Evolutionary conservation across 2,329 filamentous ascomycete species (phyloP).

Genomic region (Diaporthe sp.): DNA sequence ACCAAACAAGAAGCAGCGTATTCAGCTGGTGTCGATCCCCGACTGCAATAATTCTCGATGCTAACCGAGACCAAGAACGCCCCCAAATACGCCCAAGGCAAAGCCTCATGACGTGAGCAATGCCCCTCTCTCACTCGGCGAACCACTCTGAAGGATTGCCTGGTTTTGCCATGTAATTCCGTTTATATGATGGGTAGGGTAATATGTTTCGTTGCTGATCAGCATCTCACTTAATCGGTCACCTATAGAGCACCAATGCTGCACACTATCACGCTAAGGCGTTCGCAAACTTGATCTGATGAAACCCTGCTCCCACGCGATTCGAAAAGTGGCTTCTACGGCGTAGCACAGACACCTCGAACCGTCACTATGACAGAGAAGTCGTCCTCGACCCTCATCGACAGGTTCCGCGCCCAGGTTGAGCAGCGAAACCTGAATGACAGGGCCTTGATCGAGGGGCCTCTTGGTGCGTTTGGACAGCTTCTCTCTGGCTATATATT

Average conservation of each 20-base stretch:
- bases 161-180: background rate
- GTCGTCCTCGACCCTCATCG: background rate
- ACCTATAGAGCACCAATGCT: background rate
- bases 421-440: conserved; percentile 36
- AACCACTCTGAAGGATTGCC: background rate
- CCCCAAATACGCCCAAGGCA: background rate
- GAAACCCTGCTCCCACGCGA: background rate
- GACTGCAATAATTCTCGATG: background rate
- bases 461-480: conserved; percentile 29
- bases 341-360: background rate
- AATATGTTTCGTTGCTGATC: background rate
- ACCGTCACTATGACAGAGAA: conserved; percentile 8
- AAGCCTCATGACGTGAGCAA: background rate
- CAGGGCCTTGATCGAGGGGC: conserved; percentile 34
- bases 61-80: background rate
- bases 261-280: background rate
- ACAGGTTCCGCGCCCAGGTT: conserved; percentile 15
- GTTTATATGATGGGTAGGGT: background rate
- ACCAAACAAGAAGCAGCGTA: background rate
- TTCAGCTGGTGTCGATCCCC: conserved; percentile 12
- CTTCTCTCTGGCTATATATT: too few relatives aligned
- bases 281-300: conserved; percentile 10
- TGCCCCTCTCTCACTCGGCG: background rate
- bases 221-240: background rate
- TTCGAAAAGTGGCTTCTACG: background rate